Conservation (phyloP, 345 rosid genomes). For the Melaleuca alternifolia region DNA sequence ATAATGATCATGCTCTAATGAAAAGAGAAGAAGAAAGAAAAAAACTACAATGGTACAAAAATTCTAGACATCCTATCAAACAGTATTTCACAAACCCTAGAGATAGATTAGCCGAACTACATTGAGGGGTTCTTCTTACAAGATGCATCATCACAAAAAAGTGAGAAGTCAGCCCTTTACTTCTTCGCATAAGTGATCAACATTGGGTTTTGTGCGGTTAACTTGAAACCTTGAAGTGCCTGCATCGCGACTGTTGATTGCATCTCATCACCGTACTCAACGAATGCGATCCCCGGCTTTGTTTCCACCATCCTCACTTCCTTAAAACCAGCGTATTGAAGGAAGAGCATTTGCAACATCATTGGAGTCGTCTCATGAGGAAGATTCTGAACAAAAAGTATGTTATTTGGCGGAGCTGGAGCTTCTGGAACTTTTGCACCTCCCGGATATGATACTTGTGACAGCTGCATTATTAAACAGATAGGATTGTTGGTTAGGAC, state of each 20-base stretch:
- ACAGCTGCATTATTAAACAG: conserved; percentile 42
- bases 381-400: conserved; percentile 87
- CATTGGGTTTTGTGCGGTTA: conserved; percentile 62
- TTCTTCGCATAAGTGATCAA: conserved; percentile 87
- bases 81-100: not conserved
- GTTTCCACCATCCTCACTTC: conserved; percentile 96
- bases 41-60: not conserved
- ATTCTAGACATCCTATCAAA: not conserved
- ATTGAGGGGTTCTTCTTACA: not conserved
- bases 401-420: conserved; percentile 90
- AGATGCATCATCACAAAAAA: not conserved
- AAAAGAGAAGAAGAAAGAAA: not conserved
- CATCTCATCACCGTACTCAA: conserved; percentile 81
- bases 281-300: conserved; percentile 96
- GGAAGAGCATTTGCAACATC: conserved; percentile 75
- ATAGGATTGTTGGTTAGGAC: not conserved
- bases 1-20: not conserved
- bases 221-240: conserved; percentile 70
- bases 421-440: conserved; percentile 73
- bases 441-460: conserved; percentile 77
- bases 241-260: conserved; percentile 88
- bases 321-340: conserved; percentile 70
- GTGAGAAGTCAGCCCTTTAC: conserved; percentile 13
- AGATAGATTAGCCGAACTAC: not conserved
- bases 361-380: conserved; percentile 76